These are phyloP conservation scores for Isochrysis galbana DNA, from an alignment of 78 protist genomes.

Conservation along the genomic window DNA sequence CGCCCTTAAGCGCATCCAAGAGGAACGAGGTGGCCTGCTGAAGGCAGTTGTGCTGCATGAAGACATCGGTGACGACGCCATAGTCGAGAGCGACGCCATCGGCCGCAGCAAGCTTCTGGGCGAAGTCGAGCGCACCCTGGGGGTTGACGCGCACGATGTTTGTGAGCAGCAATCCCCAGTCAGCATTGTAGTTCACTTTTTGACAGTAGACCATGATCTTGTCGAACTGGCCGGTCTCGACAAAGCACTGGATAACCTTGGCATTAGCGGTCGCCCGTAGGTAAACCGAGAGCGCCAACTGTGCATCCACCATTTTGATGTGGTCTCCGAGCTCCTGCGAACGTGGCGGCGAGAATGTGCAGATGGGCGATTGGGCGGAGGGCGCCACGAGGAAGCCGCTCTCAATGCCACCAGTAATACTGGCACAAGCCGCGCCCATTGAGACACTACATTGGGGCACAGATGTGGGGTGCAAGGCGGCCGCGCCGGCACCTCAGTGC, in stretches of 20 bases:
- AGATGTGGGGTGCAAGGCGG: no score
- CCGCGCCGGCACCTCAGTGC: conserved; percentile 75
- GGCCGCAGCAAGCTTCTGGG: conserved; percentile 72
- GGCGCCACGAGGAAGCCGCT: no score
- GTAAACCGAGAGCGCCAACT: conserved; percentile 90
- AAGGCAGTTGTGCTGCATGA: conserved; percentile 76
- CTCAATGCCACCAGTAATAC: no score
- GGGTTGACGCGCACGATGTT: conserved; percentile 79
- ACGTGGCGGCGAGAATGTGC: neutral
- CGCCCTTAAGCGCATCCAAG: conserved; percentile 87
- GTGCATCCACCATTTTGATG: conserved; percentile 65
- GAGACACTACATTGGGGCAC: no score
- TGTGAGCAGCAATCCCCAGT: conserved; percentile 66
- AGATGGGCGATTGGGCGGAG: no score
- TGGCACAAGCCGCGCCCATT: no score
- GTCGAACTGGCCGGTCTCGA: conserved; percentile 86
- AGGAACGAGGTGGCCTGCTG: conserved; percentile 91
- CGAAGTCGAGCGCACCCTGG: conserved; percentile 83
- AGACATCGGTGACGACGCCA: conserved; percentile 82
- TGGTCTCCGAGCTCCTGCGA: conserved; percentile 91
- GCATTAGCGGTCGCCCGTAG: conserved; percentile 72
- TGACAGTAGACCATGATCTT: conserved; percentile 89
- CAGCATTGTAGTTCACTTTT: conserved; percentile 73
- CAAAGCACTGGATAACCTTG: conserved; percentile 88
- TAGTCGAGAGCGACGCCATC: conserved; percentile 76